Percentiles rank a stretch among this genome's conserved stretches.
Evolutionary conservation across 139 green algal genomes (phyloP).

Genomic region (Coelastrella sp.): DNA sequence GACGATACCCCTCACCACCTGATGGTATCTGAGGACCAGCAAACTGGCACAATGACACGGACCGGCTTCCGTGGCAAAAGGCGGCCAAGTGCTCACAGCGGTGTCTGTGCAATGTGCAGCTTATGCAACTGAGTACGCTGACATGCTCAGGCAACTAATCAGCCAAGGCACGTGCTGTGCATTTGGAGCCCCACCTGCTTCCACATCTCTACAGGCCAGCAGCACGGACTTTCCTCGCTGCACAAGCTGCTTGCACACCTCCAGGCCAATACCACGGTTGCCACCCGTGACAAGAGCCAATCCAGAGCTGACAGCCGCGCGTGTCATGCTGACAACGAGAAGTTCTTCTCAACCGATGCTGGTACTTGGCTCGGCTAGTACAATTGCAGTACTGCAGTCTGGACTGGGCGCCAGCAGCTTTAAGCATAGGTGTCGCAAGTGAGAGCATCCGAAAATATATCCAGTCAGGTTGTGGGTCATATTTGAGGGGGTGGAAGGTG

Average conservation of each 20-base stretch:
- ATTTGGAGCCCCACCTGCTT: background rate
- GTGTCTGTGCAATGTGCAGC: background rate
- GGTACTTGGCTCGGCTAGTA: too few species aligned
- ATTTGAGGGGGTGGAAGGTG: too few species aligned
- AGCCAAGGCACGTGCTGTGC: background rate
- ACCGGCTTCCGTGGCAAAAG: background rate
- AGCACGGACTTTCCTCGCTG: constrained; percentile 10
- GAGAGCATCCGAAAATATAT: background rate
- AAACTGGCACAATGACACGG: too few species aligned
- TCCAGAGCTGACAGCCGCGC: background rate
- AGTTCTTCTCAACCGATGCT: background rate
- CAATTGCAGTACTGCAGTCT: background rate
- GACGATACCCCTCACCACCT: background rate
- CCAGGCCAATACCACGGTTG: constrained; percentile 30
- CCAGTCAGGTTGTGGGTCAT: background rate
- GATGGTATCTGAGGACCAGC: too few species aligned
- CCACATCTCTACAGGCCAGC: constrained; percentile 14
- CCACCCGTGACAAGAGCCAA: constrained; percentile 31
- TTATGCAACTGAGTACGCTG: background rate
- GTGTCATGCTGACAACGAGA: background rate
- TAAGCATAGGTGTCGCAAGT: background rate
- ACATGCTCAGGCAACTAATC: background rate
- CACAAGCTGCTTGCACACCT: constrained; percentile 28
- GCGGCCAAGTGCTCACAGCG: background rate
- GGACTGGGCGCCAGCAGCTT: background rate